Evolutionary conservation across 352 stramenopile genomes (phyloP), one percentile per base, ranked within the genome.

Genomic region (Globisporangium carolinianum): DNA sequence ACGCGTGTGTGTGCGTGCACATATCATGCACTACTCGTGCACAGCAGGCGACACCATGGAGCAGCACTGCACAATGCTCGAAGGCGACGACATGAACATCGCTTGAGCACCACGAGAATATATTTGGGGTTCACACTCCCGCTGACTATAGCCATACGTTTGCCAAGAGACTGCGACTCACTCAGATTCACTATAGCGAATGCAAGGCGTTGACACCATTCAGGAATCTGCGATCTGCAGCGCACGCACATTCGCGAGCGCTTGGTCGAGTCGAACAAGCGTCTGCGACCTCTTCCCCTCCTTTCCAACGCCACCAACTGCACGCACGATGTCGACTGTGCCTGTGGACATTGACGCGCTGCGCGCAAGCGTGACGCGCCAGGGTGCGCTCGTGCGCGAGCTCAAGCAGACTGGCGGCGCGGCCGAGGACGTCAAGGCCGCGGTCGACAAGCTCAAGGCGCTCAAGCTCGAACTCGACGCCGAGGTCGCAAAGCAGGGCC

Each of bases 351-450:
- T 98, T 49, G 95, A 98, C 54, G 92, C 81, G 17, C 73, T 99
- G 35, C 90, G 91, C 46, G 96, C 97, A 55, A 76, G 91, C 61
- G 95, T 98, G 63, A 98, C 96, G 60, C 96, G 95, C 59, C 97
- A 99, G 68, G 94, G 92, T 54, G 90, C 90, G 47, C 69, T 89
- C 36, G 95, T 99, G 63, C 91, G 96, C 43, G 80, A 98, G 67
- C 75, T 99, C 48, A 99, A 99, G 83, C 98, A 99, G 81, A 87
- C 94, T 56, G 92, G 94, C 51, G 84, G 72, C 41, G 80, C 86
- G 36, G 82, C 85, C 37, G 86, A 86, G 2, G 79, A 90, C 41
- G 81, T 97, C 32, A 97, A 97, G 65, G 79, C 73, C 9, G 96
- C 95, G 32, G 92, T 99, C 42, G 87, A 96, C 51, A 70, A 83